Conservation (phyloP, 2,329 filamentous ascomycete genomes). For the Aspergillus phoenicis region DNA sequence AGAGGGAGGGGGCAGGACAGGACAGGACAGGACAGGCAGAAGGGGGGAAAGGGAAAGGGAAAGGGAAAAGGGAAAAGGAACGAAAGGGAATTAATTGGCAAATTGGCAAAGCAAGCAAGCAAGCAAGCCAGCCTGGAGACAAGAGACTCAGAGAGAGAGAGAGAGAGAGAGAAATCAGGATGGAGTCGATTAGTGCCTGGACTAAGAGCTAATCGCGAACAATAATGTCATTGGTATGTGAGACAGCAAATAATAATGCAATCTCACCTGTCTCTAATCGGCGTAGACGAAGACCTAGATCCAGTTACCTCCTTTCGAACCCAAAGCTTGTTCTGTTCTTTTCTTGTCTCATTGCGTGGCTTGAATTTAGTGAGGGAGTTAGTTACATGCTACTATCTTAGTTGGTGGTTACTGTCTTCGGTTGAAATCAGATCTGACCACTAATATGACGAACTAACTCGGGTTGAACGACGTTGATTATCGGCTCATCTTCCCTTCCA, state of each 20-base stretch:
- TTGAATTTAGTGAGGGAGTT: background rate
- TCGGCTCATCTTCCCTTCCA: no score
- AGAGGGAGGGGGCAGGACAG: constrained; percentile 2
- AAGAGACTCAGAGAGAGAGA: background rate
- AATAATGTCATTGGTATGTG: constrained; percentile 13
- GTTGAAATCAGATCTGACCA: no score
- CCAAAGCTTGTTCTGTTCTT: constrained; percentile 2
- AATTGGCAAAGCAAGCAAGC: background rate
- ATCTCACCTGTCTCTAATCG: constrained; percentile 5
- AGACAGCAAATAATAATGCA: constrained; percentile 8
- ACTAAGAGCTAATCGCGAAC: constrained; percentile 7
- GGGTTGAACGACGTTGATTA: no score
- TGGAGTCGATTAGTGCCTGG: constrained; percentile 12
- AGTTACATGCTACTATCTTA: no score
- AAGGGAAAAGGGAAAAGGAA: background rate
- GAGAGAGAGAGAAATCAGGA: background rate
- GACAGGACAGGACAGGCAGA: background rate
- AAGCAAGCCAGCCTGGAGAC: background rate
- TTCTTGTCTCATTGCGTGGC: background rate
- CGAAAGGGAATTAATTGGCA: background rate
- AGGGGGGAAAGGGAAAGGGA: background rate
- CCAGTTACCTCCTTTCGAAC: background rate
- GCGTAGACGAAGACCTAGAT: constrained; percentile 3
- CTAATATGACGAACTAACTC: no score
- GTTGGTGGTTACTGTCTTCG: no score